Evolutionary conservation across 805 yeast genomes (phyloP).

Genomic region (Brettanomyces nanus): DNA sequence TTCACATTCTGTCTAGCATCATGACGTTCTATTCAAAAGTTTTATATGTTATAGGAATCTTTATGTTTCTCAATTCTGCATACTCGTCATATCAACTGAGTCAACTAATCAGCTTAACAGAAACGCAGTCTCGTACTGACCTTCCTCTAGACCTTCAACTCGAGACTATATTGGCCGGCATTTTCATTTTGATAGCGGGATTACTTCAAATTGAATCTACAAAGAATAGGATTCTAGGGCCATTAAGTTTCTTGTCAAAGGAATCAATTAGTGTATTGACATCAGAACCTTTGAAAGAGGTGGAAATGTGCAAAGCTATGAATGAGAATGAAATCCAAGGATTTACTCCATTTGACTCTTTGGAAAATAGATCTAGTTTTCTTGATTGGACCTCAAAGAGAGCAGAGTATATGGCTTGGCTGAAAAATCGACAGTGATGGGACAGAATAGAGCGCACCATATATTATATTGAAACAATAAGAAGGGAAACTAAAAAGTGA

Average conservation of each 20-base stretch:
- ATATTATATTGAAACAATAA: too few species aligned
- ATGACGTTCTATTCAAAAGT: slow-evolving; percentile 5
- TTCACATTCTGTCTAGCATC: too few species aligned
- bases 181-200: slow-evolving; percentile 33
- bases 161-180: slow-evolving; percentile 43
- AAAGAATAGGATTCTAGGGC: slow-evolving; percentile 8
- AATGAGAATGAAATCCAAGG: slow-evolving; percentile 40
- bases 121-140: slow-evolving; percentile 5
- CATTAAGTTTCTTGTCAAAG: slow-evolving; percentile 23
- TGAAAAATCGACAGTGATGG: neutral
- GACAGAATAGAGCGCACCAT: too few species aligned
- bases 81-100: slow-evolving; percentile 48
- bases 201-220: slow-evolving; percentile 23
- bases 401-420: slow-evolving; percentile 33
- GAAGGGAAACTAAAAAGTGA: too few species aligned
- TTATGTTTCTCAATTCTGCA: slow-evolving; percentile 37
- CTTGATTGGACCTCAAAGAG: slow-evolving; percentile 41
- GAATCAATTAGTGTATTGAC: slow-evolving; percentile 18
- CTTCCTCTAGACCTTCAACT: slow-evolving; percentile 40
- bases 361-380: slow-evolving; percentile 45
- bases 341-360: slow-evolving; percentile 30
- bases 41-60: slow-evolving; percentile 7
- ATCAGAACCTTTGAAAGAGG: slow-evolving; percentile 33
- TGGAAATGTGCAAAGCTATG: slow-evolving; percentile 41
- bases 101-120: slow-evolving; percentile 25